Conservation (phyloP, 345 rosid species). For the Hibiscus syriacus region DNA sequence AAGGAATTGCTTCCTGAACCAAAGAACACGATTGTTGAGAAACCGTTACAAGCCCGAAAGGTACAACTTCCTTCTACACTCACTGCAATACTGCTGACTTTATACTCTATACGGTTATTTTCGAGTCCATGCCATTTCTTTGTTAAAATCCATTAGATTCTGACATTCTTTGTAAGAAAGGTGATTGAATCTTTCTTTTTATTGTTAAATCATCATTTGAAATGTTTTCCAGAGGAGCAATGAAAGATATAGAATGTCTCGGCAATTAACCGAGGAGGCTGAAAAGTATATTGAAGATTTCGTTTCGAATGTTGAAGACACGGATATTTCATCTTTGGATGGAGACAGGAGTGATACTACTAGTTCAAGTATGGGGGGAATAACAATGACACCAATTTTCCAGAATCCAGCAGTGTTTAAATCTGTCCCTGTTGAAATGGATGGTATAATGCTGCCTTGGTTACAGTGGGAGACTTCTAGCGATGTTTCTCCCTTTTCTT, state of each 20-base stretch:
- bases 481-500: slow-evolving; percentile 38
- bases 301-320: slow-evolving; percentile 82
- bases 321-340: slow-evolving; percentile 88
- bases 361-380: slow-evolving; percentile 64
- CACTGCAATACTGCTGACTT: not conserved
- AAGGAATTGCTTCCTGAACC: slow-evolving; percentile 55
- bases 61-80: slow-evolving; percentile 21
- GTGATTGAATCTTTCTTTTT: not conserved
- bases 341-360: slow-evolving; percentile 83
- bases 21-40: slow-evolving; percentile 34
- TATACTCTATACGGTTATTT: slow-evolving; percentile 2
- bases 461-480: slow-evolving; percentile 84
- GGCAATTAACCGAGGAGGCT: slow-evolving; percentile 79
- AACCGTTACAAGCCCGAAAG: slow-evolving; percentile 40
- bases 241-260: slow-evolving; percentile 69
- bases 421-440: slow-evolving; percentile 59
- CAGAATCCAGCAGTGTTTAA: slow-evolving; percentile 31
- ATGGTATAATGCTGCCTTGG: slow-evolving; percentile 90
- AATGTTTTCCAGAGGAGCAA: slow-evolving; percentile 48
- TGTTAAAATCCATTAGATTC: too few relatives aligned
- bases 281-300: slow-evolving; percentile 86
- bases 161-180: not conserved
- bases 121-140: too few relatives aligned
- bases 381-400: slow-evolving; percentile 30
- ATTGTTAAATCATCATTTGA: not conserved